Evolutionary conservation across 2,329 filamentous ascomycete genomes (phyloP), one percentile per base, ranked within the genome.

Genomic region (Fusarium albidum): DNA sequence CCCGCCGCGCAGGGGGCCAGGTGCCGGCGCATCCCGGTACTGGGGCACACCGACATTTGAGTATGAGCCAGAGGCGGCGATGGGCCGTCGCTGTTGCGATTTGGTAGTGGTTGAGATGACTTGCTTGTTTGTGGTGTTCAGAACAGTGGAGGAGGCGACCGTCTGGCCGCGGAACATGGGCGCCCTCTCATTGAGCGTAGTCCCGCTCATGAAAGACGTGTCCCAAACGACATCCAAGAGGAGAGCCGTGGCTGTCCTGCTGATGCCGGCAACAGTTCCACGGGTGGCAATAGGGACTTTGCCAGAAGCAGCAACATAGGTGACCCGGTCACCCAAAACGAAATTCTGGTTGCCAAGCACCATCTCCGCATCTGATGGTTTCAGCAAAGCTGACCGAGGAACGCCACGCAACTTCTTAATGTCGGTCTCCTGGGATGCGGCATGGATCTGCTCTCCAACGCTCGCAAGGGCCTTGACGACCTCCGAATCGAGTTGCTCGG

Each of bases 281-380:
- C 89, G 86, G 46, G 90, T 90, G 29, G 90, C 93, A 66, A 99
- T 96, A 2, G 95, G 95, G 1, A 99, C 94, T 69, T 96, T 94
- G 62, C 95, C 95, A 49, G 93, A 92, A 63, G 94, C 91, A 66
- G 93, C 90, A 9, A 93, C 92, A 71, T 97, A 99, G 33, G 96
- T 91, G 18, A 99, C 85, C 17, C 96, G 89, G 73, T 99, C 93
- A 47, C 95, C 95, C 27, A 99, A 82, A 49, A 76, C 75, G 74
- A 97, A 99, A 15, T 75, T 82, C 72, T 99, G 96, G 70, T 90
- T 89, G 49, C 91, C 88, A 33, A 98, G 84, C 46, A 93, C 88
- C 71, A 97, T 91, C 73, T 97, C 93, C n/a, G 93, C 93, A 74
- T 99, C 95, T 1, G 88, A 83, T n/a, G 96, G 96, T 70, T 96